A percentile compares a stretch with the other conserved stretches of the same genome.
Evolutionary conservation across 345 rosid genomes (phyloP).

Genomic region (Hibiscus syriacus): DNA sequence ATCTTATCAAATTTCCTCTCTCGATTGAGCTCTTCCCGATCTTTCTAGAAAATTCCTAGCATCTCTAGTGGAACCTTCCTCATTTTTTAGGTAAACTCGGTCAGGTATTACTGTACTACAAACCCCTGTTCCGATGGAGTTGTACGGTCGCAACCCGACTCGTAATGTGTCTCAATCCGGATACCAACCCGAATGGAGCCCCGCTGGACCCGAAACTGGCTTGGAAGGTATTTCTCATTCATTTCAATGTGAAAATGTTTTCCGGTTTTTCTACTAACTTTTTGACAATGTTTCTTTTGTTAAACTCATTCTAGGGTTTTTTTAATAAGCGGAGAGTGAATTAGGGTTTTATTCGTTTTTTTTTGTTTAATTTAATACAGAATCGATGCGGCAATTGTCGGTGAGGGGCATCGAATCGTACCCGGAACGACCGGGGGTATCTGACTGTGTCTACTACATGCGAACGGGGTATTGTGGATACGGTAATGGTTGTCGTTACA

Average conservation of each 20-base stretch:
- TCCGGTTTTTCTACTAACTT: neutral
- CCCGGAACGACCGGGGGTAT: conserved; percentile 68
- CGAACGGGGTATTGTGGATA: conserved; percentile 85
- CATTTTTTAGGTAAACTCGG: conserved; percentile 6
- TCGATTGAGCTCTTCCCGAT: conserved; percentile 20
- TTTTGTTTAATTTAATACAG: conserved; percentile 40
- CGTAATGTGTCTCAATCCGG: conserved; percentile 56
- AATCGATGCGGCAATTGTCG: conserved; percentile 71
- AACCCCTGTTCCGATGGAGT: conserved; percentile 41
- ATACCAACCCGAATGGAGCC: conserved; percentile 52
- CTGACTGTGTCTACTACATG: conserved; percentile 90
- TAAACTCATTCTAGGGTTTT: conserved; percentile 16
- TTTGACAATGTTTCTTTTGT: conserved; percentile 1
- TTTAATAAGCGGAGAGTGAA: conserved; percentile 20
- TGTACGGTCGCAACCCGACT: conserved; percentile 55
- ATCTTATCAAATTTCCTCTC: neutral
- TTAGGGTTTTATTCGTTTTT: conserved; percentile 25
- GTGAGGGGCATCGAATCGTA: conserved; percentile 46
- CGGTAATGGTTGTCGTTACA: conserved; percentile 78
- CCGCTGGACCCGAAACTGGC: conserved; percentile 46
- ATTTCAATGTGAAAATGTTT: conserved; percentile 9
- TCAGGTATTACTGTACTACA: conserved; percentile 39
- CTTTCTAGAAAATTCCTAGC: conserved; percentile 6
- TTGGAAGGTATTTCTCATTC: conserved; percentile 47
- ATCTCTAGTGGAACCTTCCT: conserved; percentile 10